Percentiles rank a stretch among this genome's conserved stretches.
Evolutionary conservation across 805 yeast species (phyloP).

Genomic region (Blastobotrys muscicola): DNA sequence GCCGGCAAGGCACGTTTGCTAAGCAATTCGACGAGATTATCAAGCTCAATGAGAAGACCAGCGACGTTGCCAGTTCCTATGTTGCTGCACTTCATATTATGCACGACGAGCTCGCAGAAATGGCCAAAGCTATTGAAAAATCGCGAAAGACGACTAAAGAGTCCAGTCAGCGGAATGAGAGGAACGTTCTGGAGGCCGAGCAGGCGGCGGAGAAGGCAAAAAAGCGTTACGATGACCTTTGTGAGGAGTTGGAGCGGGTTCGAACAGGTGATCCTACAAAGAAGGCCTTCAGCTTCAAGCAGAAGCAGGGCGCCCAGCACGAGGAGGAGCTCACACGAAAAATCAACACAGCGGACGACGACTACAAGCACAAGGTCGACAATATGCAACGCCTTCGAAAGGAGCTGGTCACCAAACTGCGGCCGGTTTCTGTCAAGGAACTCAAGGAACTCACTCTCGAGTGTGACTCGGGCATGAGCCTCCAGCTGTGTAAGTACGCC

Average conservation of each 20-base stretch:
- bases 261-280: conserved; percentile 75
- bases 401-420: conserved; percentile 57
- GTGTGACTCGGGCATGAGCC: conserved; percentile 79
- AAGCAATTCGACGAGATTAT: conserved; percentile 58
- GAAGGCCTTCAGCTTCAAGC: conserved; percentile 70
- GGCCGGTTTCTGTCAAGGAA: conserved; percentile 68
- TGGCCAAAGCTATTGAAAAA: conserved; percentile 59
- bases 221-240: conserved; percentile 60
- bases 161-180: conserved; percentile 70
- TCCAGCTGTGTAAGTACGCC: conserved; percentile 82
- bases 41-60: conserved; percentile 67
- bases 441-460: conserved; percentile 74
- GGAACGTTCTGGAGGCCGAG: conserved; percentile 76
- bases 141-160: conserved; percentile 74
- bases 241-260: conserved; percentile 79
- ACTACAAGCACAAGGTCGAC: conserved; percentile 69
- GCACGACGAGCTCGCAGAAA: conserved; percentile 72
- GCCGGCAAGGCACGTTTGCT: conserved; percentile 59
- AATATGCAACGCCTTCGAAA: conserved; percentile 64
- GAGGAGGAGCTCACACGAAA: conserved; percentile 82
- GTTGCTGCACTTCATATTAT: conserved; percentile 72
- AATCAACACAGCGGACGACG: conserved; percentile 76
- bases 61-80: conserved; percentile 63
- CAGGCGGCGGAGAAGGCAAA: conserved; percentile 83
- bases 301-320: conserved; percentile 68